phyloP scores from a whole-genome alignment of 208 protist genomes.

The Crithidia bombi region DNA sequence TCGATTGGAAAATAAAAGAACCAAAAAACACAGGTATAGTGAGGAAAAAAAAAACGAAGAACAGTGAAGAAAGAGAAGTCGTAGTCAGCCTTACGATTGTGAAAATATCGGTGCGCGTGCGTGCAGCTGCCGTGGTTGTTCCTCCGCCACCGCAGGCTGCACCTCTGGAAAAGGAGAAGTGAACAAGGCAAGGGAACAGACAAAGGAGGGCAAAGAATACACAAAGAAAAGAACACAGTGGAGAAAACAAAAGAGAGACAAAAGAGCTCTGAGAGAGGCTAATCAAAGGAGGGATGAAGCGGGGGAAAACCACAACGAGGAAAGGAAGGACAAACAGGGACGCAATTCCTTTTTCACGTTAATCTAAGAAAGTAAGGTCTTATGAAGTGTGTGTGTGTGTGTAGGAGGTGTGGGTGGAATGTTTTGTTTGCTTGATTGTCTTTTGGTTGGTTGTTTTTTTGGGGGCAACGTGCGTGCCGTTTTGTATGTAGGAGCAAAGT shows the following conservation, averaged over 20 bases:
- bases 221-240: neutral
- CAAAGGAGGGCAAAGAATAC: too few relatives aligned
- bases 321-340: conserved; percentile 5
- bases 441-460: too few relatives aligned
- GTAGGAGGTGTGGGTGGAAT: neutral
- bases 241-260: conserved; percentile 10
- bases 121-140: neutral
- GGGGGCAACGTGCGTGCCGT: neutral
- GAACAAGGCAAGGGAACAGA: neutral
- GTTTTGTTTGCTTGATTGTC: neutral
- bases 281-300: conserved; percentile 16
- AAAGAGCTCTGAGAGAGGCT: conserved; percentile 13
- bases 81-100: neutral
- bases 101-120: neutral
- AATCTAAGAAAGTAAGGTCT: conserved; percentile 7
- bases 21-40: neutral
- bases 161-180: neutral
- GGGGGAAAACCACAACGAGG: conserved; percentile 9
- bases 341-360: conserved; percentile 2
- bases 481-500: neutral
- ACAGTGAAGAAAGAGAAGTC: neutral
- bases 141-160: neutral
- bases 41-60: neutral
- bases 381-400: conserved; percentile 5
- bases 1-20: neutral